phyloP scores from a whole-genome alignment of 768 basidiomycete species.

The Baorangia bicolor region DNA sequence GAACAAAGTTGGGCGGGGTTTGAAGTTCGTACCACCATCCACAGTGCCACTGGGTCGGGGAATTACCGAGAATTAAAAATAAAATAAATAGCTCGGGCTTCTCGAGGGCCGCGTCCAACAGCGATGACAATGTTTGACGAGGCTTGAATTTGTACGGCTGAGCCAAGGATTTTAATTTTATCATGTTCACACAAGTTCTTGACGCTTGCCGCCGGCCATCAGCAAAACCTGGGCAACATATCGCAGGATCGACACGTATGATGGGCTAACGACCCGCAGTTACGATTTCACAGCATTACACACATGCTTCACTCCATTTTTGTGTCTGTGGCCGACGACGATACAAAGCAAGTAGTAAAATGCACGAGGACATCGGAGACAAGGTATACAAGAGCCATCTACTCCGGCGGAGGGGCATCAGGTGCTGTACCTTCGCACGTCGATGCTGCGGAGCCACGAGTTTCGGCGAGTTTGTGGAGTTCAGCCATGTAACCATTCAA shows the following conservation, averaged over 20 bases:
- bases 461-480: conserved; percentile 25
- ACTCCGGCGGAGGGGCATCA: conserved; percentile 8
- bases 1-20: too few species aligned
- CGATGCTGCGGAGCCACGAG: conserved; percentile 3
- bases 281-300: not conserved
- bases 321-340: conserved; percentile 1
- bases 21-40: too few species aligned
- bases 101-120: too few species aligned
- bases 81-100: too few species aligned
- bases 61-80: too few species aligned
- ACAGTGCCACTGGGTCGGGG: too few species aligned
- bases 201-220: not conserved
- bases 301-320: not conserved
- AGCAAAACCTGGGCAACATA: not conserved
- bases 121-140: not conserved
- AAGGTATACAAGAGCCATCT: conserved; percentile 1
- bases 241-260: not conserved
- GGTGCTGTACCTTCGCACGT: not conserved
- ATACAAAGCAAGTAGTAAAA: conserved; percentile 7
- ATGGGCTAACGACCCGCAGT: not conserved
- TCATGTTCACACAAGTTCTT: not conserved
- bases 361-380: not conserved
- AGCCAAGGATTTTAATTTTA: not conserved
- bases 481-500: conserved; percentile 34
- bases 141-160: too few species aligned